Conservation (phyloP, 106 monocot species). For the Dendrobium catenatum region DNA sequence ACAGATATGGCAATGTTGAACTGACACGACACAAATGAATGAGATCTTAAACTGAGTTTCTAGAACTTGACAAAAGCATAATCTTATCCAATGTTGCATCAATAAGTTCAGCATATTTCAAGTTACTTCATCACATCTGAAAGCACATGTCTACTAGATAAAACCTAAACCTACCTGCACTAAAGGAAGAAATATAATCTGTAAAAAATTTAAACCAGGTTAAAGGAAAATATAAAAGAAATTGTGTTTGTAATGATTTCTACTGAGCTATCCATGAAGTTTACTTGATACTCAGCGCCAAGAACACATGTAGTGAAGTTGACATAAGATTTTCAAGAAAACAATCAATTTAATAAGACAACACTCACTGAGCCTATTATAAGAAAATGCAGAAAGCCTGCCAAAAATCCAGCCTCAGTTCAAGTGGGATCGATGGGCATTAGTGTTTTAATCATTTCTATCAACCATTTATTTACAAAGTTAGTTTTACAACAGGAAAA, state of each 20-base stretch:
- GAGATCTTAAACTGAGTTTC: background rate
- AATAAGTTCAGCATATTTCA: background rate
- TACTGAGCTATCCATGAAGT: background rate
- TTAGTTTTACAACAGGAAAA: background rate
- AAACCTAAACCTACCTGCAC: background rate
- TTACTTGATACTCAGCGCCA: background rate
- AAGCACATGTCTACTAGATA: background rate
- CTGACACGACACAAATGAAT: background rate
- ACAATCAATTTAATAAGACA: background rate
- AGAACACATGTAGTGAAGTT: background rate
- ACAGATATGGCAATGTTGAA: background rate
- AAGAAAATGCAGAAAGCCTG: background rate
- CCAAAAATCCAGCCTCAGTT: background rate
- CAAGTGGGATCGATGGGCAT: background rate
- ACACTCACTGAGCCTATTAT: background rate
- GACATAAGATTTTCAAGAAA: background rate
- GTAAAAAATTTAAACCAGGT: background rate
- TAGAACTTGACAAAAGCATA: background rate
- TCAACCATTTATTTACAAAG: slow-evolving; percentile 5
- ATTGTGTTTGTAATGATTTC: background rate
- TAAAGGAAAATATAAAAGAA: background rate
- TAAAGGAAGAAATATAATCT: background rate
- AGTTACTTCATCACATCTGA: background rate
- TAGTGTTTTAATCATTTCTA: slow-evolving; percentile 1
- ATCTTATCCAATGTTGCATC: background rate